phyloP scores from a whole-genome alignment of 306 rosid genomes.

The Sindora glabra region DNA sequence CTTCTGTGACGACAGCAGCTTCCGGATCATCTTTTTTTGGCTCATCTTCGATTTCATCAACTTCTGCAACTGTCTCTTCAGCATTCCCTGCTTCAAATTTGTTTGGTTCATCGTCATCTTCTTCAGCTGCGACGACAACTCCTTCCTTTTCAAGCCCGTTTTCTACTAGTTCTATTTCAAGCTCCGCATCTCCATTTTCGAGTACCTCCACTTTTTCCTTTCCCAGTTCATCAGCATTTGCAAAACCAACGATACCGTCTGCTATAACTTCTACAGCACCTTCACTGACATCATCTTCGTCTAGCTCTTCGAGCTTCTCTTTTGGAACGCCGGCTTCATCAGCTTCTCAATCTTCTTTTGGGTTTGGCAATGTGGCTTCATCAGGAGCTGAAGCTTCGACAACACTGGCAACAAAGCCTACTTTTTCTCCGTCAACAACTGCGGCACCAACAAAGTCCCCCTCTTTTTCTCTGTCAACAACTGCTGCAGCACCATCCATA shows the following conservation, averaged over 20 bases:
- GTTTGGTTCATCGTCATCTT: constrained; percentile 18
- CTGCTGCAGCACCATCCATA: constrained; percentile 37
- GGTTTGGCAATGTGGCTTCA: constrained; percentile 37
- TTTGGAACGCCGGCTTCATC: constrained; percentile 38
- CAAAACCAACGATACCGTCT: constrained; percentile 27
- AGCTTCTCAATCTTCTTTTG: constrained; percentile 44
- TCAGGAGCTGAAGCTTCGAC: constrained; percentile 17
- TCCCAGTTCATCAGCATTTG: constrained; percentile 17
- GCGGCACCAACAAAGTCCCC: constrained; percentile 38
- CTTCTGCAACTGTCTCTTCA: constrained; percentile 4
- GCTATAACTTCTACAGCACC: constrained; percentile 20
- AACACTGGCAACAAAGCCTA: constrained; percentile 27
- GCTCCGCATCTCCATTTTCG: constrained; percentile 26
- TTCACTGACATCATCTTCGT: constrained; percentile 26
- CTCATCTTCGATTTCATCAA: not conserved
- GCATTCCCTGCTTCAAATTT: constrained; percentile 6
- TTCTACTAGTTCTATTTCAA: constrained; percentile 15
- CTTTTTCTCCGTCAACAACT: constrained; percentile 35
- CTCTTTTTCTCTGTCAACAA: constrained; percentile 32
- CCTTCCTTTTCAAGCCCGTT: constrained; percentile 30
- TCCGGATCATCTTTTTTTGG: not conserved
- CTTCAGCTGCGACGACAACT: constrained; percentile 25
- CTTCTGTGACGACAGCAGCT: not conserved
- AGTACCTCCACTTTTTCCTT: constrained; percentile 29
- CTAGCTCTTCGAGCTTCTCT: constrained; percentile 36